phyloP scores from a whole-genome alignment of 306 rosid genomes.

The Glycine tomentella region DNA sequence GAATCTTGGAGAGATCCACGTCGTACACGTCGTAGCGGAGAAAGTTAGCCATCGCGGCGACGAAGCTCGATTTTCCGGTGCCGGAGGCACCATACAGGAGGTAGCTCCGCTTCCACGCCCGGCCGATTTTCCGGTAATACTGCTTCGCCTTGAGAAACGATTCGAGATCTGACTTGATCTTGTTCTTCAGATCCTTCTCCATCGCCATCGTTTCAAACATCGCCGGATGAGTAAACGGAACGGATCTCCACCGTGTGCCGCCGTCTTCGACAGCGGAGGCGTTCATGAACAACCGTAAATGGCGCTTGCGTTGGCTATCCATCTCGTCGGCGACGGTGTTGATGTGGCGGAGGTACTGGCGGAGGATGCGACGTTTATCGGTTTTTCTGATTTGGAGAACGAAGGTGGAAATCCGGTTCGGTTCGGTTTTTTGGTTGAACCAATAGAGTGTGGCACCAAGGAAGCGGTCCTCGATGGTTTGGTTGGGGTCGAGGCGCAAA shows the following conservation, averaged over 20 bases:
- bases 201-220: slow-evolving; percentile 84
- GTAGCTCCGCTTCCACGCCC: slow-evolving; percentile 90
- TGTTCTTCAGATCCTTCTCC: slow-evolving; percentile 80
- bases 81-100: slow-evolving; percentile 89
- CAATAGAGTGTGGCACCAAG: slow-evolving; percentile 75
- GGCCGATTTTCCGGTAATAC: slow-evolving; percentile 76
- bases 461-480: slow-evolving; percentile 66
- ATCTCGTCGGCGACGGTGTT: slow-evolving; percentile 71
- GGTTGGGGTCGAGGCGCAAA: slow-evolving; percentile 66
- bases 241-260: slow-evolving; percentile 65
- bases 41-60: slow-evolving; percentile 96
- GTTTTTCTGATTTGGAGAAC: slow-evolving; percentile 65
- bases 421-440: slow-evolving; percentile 48
- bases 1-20: slow-evolving; percentile 67
- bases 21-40: slow-evolving; percentile 79
- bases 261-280: neutral
- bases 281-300: slow-evolving; percentile 66
- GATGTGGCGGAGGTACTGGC: slow-evolving; percentile 83
- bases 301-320: slow-evolving; percentile 54
- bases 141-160: slow-evolving; percentile 73
- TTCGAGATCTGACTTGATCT: slow-evolving; percentile 81
- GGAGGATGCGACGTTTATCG: slow-evolving; percentile 80
- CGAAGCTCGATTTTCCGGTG: slow-evolving; percentile 95
- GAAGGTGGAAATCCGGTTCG: slow-evolving; percentile 40
- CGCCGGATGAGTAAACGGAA: slow-evolving; percentile 82